A percentile compares a stretch with the other conserved stretches of the same genome.
phyloP scores from a whole-genome alignment of 805 yeast genomes.

The Suhomyces canberraensis region DNA sequence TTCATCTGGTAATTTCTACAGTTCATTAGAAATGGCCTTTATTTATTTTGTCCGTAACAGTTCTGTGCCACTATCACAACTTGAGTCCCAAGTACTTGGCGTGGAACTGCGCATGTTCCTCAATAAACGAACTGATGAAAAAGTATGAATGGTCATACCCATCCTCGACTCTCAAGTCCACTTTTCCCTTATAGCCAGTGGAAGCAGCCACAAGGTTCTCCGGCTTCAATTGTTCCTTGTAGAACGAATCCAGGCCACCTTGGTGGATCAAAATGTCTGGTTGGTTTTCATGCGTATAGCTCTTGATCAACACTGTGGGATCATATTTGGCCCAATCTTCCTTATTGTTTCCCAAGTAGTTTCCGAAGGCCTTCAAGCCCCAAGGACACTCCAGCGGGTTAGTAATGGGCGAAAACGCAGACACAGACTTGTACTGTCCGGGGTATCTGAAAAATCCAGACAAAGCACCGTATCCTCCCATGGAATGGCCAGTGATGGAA shows the following conservation, averaged over 20 bases:
- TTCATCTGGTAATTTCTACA: too few species aligned
- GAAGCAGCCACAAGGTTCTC: conserved; percentile 65
- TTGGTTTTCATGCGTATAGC: conserved; percentile 42
- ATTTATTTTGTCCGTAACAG: too few species aligned
- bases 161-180: conserved; percentile 61
- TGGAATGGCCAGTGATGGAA: conserved; percentile 93
- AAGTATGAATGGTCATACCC: conserved; percentile 92
- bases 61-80: too few species aligned
- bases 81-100: conserved; percentile 58
- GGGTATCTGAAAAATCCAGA: conserved; percentile 64
- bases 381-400: conserved; percentile 78
- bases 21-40: too few species aligned
- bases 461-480: conserved; percentile 97
- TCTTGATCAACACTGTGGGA: conserved; percentile 71
- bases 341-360: conserved; percentile 66
- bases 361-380: conserved; percentile 83
- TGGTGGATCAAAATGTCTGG: conserved; percentile 74
- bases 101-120: conserved; percentile 82
- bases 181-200: conserved; percentile 55
- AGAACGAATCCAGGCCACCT: conserved; percentile 78
- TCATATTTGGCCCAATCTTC: conserved; percentile 73
- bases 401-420: conserved; percentile 88
- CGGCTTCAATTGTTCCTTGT: conserved; percentile 67
- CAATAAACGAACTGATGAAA: conserved; percentile 75
- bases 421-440: conserved; percentile 68